These are phyloP conservation scores for Heliamphora pulchella DNA, from an alignment of 179 eudicot species.

Conservation along the genomic window DNA sequence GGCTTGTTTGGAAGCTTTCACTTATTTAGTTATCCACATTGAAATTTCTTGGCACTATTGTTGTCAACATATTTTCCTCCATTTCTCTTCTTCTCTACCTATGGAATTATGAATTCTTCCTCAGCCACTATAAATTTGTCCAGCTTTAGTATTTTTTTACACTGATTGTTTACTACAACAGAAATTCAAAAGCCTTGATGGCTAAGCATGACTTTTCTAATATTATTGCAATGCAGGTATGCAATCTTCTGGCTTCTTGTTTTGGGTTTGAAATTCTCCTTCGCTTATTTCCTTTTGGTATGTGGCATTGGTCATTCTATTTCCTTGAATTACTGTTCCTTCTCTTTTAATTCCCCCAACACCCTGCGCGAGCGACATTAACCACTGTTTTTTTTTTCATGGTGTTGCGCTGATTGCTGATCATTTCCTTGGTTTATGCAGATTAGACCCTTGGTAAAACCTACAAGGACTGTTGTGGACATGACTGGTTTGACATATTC, in stretches of 20 bases:
- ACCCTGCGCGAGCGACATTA: neutral
- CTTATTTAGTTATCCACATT: neutral
- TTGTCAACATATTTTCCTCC: neutral
- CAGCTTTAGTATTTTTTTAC: neutral
- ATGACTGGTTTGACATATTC: conserved; percentile 49
- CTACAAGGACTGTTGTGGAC: conserved; percentile 52
- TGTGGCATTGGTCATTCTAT: conserved; percentile 20
- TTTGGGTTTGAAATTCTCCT: conserved; percentile 71
- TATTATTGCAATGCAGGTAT: conserved; percentile 46
- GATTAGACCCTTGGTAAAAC: conserved; percentile 77
- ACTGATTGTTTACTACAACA: neutral
- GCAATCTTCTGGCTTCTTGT: conserved; percentile 81
- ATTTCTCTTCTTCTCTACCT: neutral
- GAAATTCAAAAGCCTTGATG: neutral
- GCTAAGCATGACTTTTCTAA: neutral
- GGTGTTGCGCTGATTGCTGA: conserved; percentile 2
- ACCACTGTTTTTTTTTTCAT: neutral
- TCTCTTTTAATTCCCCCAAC: neutral
- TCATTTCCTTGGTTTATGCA: conserved; percentile 29
- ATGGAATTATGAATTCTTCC: neutral
- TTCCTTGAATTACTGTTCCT: neutral
- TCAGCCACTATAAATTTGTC: neutral
- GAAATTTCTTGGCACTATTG: neutral
- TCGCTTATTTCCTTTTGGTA: conserved; percentile 89
- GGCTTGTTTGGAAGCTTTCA: neutral